A percentile compares a stretch with the other conserved stretches of the same genome.
Conservation (phyloP, 495 filamentous ascomycete genomes). For the Penicillium manginii region DNA sequence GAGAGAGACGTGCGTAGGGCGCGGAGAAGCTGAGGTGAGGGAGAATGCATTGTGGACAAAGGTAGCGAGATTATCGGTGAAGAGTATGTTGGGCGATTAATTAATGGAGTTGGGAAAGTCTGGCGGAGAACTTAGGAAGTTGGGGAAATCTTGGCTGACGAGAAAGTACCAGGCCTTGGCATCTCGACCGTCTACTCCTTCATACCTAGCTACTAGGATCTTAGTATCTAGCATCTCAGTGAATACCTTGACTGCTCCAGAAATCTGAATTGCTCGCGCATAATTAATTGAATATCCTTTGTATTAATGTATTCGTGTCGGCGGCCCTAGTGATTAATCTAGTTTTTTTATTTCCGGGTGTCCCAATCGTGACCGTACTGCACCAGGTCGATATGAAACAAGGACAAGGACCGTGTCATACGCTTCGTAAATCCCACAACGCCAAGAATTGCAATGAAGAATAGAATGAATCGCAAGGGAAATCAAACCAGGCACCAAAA, state of each 20-base stretch:
- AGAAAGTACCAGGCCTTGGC: not conserved
- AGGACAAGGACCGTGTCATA: conserved; percentile 31
- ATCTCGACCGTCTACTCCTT: too few relatives aligned
- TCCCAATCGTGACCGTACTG: conserved; percentile 25
- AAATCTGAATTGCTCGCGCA: conserved; percentile 6
- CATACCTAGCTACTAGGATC: too few relatives aligned
- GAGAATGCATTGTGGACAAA: conserved; percentile 38
- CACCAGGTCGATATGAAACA: conserved; percentile 30
- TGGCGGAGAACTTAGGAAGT: not conserved
- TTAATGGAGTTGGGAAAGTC: conserved; percentile 7
- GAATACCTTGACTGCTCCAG: not conserved
- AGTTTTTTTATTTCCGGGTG: conserved; percentile 33
- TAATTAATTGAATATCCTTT: conserved; percentile 10
- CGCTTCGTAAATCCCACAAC: conserved; percentile 34
- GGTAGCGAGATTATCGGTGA: not conserved
- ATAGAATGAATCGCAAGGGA: conserved; percentile 15
- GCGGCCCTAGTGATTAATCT: conserved; percentile 34
- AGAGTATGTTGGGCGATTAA: conserved; percentile 1
- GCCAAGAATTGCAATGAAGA: conserved; percentile 17
- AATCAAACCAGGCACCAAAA: conserved; percentile 9
- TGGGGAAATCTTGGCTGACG: not conserved
- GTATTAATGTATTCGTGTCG: conserved; percentile 28
- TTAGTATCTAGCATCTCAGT: not conserved
- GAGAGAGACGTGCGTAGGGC: conserved; percentile 44
- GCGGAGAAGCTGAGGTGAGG: conserved; percentile 50